Conservation (phyloP, 805 yeast genomes). For the Candida odintsovae region DNA sequence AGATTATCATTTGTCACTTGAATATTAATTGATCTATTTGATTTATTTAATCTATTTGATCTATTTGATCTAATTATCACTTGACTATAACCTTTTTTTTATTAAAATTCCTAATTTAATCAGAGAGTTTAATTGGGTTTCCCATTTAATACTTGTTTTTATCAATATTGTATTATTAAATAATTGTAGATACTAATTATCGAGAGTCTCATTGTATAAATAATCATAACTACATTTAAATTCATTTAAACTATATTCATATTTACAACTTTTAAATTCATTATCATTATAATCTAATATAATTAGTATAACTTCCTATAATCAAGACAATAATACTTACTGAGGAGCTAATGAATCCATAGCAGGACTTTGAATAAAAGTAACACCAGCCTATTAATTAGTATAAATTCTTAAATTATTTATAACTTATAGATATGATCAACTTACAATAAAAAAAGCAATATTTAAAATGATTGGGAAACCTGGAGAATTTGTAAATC, state of each 20-base stretch:
- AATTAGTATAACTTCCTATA: not conserved
- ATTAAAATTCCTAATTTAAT: not conserved
- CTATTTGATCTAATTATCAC: too few relatives aligned
- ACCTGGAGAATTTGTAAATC: conserved; percentile 57
- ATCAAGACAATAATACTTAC: conserved; percentile 19
- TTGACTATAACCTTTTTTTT: not conserved
- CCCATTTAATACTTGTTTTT: not conserved
- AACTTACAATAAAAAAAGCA: conserved; percentile 47
- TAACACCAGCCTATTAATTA: conserved; percentile 52
- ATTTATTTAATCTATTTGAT: too few relatives aligned
- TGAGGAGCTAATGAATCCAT: conserved; percentile 84
- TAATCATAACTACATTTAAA: too few relatives aligned
- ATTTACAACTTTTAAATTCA: too few relatives aligned
- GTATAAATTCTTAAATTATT: conserved; percentile 3
- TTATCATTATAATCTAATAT: not conserved
- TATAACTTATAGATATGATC: too few relatives aligned
- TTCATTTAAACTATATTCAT: too few relatives aligned
- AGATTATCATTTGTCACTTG: too few relatives aligned
- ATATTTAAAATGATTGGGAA: conserved; percentile 62
- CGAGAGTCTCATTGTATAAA: too few relatives aligned
- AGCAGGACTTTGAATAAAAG: conserved; percentile 69
- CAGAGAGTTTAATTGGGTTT: not conserved
- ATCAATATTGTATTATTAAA: not conserved
- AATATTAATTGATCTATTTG: too few relatives aligned
- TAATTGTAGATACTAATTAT: not conserved